Evolutionary conservation across 805 yeast genomes (phyloP), one percentile per base, ranked within the genome.

Genomic region (Cyberlindnera misumaiensis): DNA sequence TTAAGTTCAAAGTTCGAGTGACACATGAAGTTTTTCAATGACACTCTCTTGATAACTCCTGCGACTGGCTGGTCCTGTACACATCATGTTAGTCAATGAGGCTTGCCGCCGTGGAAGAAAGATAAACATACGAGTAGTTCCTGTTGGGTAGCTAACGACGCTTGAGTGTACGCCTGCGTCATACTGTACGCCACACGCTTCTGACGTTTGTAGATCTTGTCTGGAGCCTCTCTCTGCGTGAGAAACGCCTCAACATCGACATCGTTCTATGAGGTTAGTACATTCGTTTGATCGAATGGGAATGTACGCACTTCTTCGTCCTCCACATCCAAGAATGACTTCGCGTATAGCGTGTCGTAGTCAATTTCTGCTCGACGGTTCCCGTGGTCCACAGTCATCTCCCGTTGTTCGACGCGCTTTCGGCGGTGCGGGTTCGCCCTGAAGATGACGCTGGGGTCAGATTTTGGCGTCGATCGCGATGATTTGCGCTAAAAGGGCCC

Each of bases 1-100:
- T 70, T 73, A 8, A 93, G 62, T 40, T 77, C 78, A 52, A 93
- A 85, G 39, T 84, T 75, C 34, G 77, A 81, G 55, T 93, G 98
- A 47, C 95, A 87, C 96, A 87, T 87, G 58, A 87, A 87, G 62
- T 87, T 86, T 43, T 72, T 70, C 31, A 89, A 62, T 17, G 68
- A 68, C 3, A 89, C 70, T 31, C 67, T 67, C 48, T 74, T 73
- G 30, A 89, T 80, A 30, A 77, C 76, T 10, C 96, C 97, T 1
- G 93, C 41, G 9, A 48, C 46, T 10, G 37, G 37, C 5, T 9
- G 16, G 4, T 28, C 15, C 15, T 13, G 17, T 5, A 20, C 24
- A 20, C 8, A 20, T 20, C 8, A 20, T 5, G 24, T 20, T 20
- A 20, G 24, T 20, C 5, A 8, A 20, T 20, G 24, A 20, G 8